Evolutionary conservation across 192 early-diverging fungal genomes (phyloP), one percentile per base, ranked within the genome.

Genomic region (Linnemannia schmuckeri): DNA sequence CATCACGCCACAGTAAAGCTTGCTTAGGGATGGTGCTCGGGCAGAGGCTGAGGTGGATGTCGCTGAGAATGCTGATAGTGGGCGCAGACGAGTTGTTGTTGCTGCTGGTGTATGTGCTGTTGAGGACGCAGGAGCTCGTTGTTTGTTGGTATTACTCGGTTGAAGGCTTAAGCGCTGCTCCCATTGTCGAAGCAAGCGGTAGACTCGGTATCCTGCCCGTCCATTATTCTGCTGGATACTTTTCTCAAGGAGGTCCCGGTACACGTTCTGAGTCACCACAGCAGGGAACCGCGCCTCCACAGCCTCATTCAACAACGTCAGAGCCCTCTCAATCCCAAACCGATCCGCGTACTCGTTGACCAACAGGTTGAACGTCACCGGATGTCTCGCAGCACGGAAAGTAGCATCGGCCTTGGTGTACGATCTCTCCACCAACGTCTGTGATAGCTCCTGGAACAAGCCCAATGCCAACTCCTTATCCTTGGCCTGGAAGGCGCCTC

Each of bases 321-420:
- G 37, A 15, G 82, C 73, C 15, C 44, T 24, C 22, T 79, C 72
- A 30, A 78, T 72, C 18, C 82, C 82, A 75, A 75, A 68, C 20
- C 82, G 82, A 12, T 75, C 76, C 7, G 77, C 76, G 57, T 71
- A 84, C 27, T 78, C 72, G 12, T 37, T 79, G 37, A 84, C 41
- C n/a, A 84, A 54, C 4, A 84, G 22, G 35, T 75, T 61, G 68
- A 84, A 84, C 4, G 82, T 79, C 37, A 75, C 73, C 8, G 76
- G 76, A 71, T 79, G 77, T 12, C 82, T 70, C 12, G 82, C 74
- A 1, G 82, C 82, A 9, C 77, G 82, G 38, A 84, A 42, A 1
- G 77, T 7, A 18, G 72, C 77, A 71, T 84, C 77, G 0, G 74
- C 44, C 46, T 57, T 79, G 41, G 47, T 74, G 3, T n/a, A n/a